phyloP scores from a whole-genome alignment of 2,329 filamentous ascomycete genomes.

The Westerdykella aurantiaca region DNA sequence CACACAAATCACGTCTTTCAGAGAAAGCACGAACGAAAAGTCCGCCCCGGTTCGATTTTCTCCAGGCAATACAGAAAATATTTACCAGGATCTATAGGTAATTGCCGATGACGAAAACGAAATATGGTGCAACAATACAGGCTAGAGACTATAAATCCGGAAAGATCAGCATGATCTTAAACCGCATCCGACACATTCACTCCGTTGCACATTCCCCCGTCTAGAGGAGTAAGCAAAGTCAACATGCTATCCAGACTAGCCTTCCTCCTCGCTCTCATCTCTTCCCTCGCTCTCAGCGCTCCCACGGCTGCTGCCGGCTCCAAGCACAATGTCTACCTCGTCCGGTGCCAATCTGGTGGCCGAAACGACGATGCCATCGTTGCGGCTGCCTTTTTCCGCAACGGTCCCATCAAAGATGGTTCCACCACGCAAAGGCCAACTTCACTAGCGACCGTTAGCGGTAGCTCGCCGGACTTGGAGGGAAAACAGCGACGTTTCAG shows the following conservation, averaged over 20 bases:
- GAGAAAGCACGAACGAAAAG: too few relatives aligned
- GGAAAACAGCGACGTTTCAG: slow-evolving; percentile 7
- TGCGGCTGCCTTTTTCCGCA: slow-evolving; percentile 7
- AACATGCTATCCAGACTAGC: not conserved
- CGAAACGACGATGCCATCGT: slow-evolving; percentile 7
- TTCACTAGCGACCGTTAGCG: slow-evolving; percentile 1
- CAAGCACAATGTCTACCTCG: slow-evolving; percentile 16
- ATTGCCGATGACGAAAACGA: too few relatives aligned
- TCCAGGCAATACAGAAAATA: too few relatives aligned
- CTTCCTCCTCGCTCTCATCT: slow-evolving; percentile 3
- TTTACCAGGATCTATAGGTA: too few relatives aligned
- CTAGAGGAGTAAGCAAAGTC: too few relatives aligned
- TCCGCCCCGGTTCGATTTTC: too few relatives aligned
- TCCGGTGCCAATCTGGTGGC: slow-evolving; percentile 4
- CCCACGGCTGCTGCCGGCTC: slow-evolving; percentile 8
- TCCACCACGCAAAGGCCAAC: slow-evolving; percentile 2
- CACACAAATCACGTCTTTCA: too few relatives aligned
- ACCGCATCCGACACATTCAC: too few relatives aligned
- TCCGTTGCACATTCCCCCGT: too few relatives aligned
- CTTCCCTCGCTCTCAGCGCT: not conserved
- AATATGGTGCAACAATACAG: too few relatives aligned
- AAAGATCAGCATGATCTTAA: too few relatives aligned
- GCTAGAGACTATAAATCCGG: too few relatives aligned
- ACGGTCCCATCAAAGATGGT: slow-evolving; percentile 8
- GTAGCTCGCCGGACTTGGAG: slow-evolving; percentile 7